These are phyloP conservation scores for Apophysomyces sp. DNA, from an alignment of 371 early-diverging fungal genomes.

Conservation along the genomic window DNA sequence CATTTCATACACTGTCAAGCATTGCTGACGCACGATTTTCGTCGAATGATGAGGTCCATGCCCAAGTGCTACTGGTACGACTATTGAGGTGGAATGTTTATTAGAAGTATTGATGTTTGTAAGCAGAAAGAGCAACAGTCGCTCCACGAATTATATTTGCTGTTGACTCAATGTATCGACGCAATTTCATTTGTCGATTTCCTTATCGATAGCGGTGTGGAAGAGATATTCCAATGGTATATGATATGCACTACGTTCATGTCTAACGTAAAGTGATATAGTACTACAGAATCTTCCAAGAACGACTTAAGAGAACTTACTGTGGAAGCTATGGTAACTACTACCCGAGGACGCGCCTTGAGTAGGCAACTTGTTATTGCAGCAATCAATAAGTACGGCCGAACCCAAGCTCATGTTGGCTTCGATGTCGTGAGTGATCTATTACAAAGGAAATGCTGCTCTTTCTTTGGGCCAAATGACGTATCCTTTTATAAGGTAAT, in stretches of 20 bases:
- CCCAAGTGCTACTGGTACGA: conserved; percentile 25
- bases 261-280: conserved; percentile 4
- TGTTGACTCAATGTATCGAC: conserved; percentile 70
- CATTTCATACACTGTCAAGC: conserved; percentile 26
- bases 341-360: conserved; percentile 59
- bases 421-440: conserved; percentile 49
- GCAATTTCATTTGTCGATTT: conserved; percentile 75
- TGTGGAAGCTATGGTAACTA: conserved; percentile 63
- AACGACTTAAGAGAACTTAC: conserved; percentile 46
- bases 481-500: conserved; percentile 73
- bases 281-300: conserved; percentile 36
- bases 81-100: no score
- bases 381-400: conserved; percentile 67
- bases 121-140: conserved; percentile 69
- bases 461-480: conserved; percentile 73
- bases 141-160: conserved; percentile 59
- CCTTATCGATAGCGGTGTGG: conserved; percentile 67
- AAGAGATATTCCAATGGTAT: conserved; percentile 54
- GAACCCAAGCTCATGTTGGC: conserved; percentile 12
- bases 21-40: conserved; percentile 27
- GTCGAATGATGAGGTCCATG: conserved; percentile 19
- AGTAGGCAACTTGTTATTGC: conserved; percentile 71
- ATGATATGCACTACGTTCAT: neutral
- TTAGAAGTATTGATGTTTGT: conserved; percentile 11
- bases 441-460: conserved; percentile 66